Conservation (phyloP, 1,284 basidiomycete species). For the Heterobasidion annosum region DNA sequence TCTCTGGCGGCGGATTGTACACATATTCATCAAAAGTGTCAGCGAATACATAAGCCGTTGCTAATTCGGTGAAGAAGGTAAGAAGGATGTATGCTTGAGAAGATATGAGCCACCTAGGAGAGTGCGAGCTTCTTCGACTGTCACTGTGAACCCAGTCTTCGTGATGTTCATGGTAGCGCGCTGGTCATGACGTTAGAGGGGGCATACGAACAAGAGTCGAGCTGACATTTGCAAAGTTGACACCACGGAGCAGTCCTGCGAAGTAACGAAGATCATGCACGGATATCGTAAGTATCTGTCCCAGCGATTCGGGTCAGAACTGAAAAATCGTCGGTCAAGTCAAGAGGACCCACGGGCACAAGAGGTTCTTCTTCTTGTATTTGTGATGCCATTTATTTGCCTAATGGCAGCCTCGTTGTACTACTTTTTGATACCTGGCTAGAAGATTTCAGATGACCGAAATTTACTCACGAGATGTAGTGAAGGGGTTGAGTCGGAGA, state of each 20-base stretch:
- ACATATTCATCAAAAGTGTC: slow-evolving; percentile 73
- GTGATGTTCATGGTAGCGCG: slow-evolving; percentile 73
- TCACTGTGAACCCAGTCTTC: slow-evolving; percentile 66
- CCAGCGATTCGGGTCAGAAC: too few relatives aligned
- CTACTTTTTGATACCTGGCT: too few relatives aligned
- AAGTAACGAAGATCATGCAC: slow-evolving; percentile 76
- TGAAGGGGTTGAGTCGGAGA: too few relatives aligned
- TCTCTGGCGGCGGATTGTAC: slow-evolving; percentile 44
- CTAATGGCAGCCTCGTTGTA: too few relatives aligned
- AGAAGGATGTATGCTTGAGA: background rate
- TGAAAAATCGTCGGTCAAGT: too few relatives aligned
- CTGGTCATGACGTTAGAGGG: slow-evolving; percentile 25
- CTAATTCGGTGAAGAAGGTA: slow-evolving; percentile 27
- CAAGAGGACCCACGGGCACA: too few relatives aligned
- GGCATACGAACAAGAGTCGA: slow-evolving; percentile 3
- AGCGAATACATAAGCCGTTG: slow-evolving; percentile 78
- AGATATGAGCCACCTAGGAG: slow-evolving; percentile 50
- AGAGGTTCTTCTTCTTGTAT: too few relatives aligned
- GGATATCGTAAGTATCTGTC: slow-evolving; percentile 68
- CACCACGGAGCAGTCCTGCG: slow-evolving; percentile 64
- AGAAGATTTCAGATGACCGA: too few relatives aligned
- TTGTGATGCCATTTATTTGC: too few relatives aligned
- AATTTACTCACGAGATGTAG: too few relatives aligned
- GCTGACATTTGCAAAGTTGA: slow-evolving; percentile 68
- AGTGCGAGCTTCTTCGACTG: slow-evolving; percentile 81